A percentile compares a stretch with the other conserved stretches of the same genome.
Evolutionary conservation across 2,329 filamentous ascomycete genomes (phyloP).

Genomic region (Aspergillus hortae): DNA sequence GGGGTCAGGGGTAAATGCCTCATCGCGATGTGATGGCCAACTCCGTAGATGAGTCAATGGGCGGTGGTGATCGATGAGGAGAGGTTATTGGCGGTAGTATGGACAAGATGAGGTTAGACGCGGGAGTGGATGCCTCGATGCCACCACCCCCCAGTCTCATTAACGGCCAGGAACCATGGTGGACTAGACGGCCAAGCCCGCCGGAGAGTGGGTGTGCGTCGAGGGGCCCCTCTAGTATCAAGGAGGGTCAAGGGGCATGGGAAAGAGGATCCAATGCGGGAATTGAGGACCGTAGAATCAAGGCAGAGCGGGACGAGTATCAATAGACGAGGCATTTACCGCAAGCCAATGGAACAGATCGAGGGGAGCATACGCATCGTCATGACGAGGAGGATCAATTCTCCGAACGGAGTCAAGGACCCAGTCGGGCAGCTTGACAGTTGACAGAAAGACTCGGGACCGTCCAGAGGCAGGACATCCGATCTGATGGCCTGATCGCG

Average conservation of each 20-base stretch:
- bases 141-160: background rate
- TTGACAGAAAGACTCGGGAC: background rate
- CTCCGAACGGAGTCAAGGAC: no score
- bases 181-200: background rate
- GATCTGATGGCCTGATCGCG: constrained; percentile 12
- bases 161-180: constrained; percentile 2
- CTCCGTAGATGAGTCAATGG: background rate
- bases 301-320: no score
- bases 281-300: no score
- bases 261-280: background rate
- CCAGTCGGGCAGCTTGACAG: no score
- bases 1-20: no score
- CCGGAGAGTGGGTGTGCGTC: background rate
- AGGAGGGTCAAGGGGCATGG: background rate
- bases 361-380: no score
- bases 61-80: no score
- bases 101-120: background rate
- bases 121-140: background rate
- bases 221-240: background rate
- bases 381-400: no score
- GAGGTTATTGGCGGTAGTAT: background rate
- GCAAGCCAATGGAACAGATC: no score
- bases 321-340: no score
- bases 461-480: background rate
- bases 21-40: background rate